A percentile compares a stretch with the other conserved stretches of the same genome.
Conservation (phyloP, 2,329 filamentous ascomycete genomes). For the Claviceps sp. region DNA sequence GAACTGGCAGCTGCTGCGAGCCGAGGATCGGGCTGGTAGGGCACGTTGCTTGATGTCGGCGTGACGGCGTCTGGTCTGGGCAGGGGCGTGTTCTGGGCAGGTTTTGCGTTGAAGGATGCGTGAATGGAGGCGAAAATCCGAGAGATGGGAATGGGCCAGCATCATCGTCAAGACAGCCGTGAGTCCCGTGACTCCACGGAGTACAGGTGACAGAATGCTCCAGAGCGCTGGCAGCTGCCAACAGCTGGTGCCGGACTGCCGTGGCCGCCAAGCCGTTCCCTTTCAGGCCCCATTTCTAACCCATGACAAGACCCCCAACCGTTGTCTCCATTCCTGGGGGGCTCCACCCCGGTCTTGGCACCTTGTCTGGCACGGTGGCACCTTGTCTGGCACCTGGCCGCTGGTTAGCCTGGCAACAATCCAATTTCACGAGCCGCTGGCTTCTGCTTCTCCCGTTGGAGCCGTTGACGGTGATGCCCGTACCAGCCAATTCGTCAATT, state of each 20-base stretch:
- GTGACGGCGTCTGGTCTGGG: no score
- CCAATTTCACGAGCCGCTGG: background rate
- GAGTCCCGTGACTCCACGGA: no score
- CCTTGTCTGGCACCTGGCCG: background rate
- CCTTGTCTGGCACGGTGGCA: background rate
- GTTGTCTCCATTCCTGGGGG: background rate
- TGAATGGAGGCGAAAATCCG: no score
- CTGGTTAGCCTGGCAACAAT: background rate
- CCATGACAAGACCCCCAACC: background rate
- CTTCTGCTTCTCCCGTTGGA: background rate
- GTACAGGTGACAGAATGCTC: no score
- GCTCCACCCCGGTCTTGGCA: background rate
- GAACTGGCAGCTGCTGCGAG: no score
- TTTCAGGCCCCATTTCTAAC: background rate
- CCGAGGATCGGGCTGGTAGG: no score
- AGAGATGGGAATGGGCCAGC: no score
- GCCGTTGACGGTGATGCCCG: background rate
- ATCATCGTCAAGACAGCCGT: no score
- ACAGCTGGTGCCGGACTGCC: conserved; percentile 1
- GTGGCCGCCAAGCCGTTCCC: background rate
- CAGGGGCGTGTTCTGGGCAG: no score
- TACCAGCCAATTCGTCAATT: background rate
- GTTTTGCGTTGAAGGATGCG: no score
- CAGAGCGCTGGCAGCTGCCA: background rate
- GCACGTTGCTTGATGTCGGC: no score